These are phyloP conservation scores for Misopates orontium DNA, from an alignment of 257 asterid species.

Conservation along the genomic window DNA sequence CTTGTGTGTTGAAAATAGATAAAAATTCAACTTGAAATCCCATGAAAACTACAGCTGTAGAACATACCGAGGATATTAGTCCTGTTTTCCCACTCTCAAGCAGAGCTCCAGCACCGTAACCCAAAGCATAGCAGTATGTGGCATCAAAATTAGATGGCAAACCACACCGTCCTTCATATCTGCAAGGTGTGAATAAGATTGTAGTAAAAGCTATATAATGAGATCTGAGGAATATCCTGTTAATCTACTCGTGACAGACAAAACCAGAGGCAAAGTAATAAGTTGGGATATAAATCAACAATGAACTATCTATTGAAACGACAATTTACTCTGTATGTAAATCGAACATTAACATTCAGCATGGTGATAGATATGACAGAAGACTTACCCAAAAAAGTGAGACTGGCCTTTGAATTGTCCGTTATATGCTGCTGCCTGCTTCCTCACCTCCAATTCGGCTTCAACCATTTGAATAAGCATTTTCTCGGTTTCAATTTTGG, in stretches of 20 bases:
- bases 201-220: not conserved
- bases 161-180: conserved; percentile 94
- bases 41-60: not conserved
- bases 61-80: conserved; percentile 59
- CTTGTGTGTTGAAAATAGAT: too few relatives aligned
- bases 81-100: conserved; percentile 87
- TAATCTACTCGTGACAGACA: too few relatives aligned
- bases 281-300: too few relatives aligned
- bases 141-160: conserved; percentile 93
- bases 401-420: conserved; percentile 66
- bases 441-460: conserved; percentile 61
- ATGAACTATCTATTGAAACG: too few relatives aligned
- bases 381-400: conserved; percentile 72
- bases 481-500: conserved; percentile 78
- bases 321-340: too few relatives aligned
- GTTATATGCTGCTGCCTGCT: conserved; percentile 44
- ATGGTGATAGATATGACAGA: not conserved
- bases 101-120: conserved; percentile 79
- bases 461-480: conserved; percentile 85
- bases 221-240: too few relatives aligned
- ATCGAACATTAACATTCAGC: not conserved
- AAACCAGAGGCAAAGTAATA: too few relatives aligned
- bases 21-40: too few relatives aligned
- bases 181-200: conserved; percentile 27
- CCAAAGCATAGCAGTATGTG: conserved; percentile 74